Conservation (phyloP, 768 basidiomycete species). For the Mycena venus region DNA sequence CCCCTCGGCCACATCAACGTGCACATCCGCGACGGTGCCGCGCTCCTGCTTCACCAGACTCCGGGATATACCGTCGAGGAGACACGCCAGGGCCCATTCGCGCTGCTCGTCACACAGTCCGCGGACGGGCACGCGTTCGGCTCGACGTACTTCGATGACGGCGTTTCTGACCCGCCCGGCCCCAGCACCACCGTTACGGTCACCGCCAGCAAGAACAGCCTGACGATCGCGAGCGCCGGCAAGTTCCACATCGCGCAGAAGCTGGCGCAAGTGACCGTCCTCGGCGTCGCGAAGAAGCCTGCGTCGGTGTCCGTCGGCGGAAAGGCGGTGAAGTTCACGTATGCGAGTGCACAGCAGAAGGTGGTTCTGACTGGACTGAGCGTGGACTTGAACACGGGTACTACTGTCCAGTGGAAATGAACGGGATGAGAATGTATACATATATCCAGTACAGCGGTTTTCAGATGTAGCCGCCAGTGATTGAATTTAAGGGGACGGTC, state of each 20-base stretch:
- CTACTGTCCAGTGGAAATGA: slow-evolving; percentile 50
- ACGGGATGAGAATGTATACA: not conserved
- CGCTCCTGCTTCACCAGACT: slow-evolving; percentile 70
- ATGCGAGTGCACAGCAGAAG: slow-evolving; percentile 52
- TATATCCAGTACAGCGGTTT: no score
- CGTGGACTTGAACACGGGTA: slow-evolving; percentile 57
- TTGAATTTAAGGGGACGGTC: no score
- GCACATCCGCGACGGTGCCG: slow-evolving; percentile 78
- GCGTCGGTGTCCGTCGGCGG: slow-evolving; percentile 55
- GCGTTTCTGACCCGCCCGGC: slow-evolving; percentile 71
- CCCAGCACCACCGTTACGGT: slow-evolving; percentile 64
- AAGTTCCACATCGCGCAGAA: slow-evolving; percentile 60
- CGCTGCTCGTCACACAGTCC: slow-evolving; percentile 71
- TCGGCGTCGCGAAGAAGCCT: slow-evolving; percentile 65
- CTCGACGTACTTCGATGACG: slow-evolving; percentile 78
- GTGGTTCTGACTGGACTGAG: slow-evolving; percentile 54
- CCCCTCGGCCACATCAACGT: slow-evolving; percentile 84
- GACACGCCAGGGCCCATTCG: slow-evolving; percentile 72
- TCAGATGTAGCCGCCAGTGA: no score
- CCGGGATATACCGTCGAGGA: slow-evolving; percentile 80
- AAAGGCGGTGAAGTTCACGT: slow-evolving; percentile 53
- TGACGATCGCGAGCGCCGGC: slow-evolving; percentile 56
- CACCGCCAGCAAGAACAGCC: slow-evolving; percentile 44
- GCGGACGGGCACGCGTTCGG: slow-evolving; percentile 66
- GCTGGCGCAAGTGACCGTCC: slow-evolving; percentile 67